Evolutionary conservation across 176 grass and related monocot species (phyloP), one percentile per base, ranked within the genome.

Genomic region (Carex parvula): DNA sequence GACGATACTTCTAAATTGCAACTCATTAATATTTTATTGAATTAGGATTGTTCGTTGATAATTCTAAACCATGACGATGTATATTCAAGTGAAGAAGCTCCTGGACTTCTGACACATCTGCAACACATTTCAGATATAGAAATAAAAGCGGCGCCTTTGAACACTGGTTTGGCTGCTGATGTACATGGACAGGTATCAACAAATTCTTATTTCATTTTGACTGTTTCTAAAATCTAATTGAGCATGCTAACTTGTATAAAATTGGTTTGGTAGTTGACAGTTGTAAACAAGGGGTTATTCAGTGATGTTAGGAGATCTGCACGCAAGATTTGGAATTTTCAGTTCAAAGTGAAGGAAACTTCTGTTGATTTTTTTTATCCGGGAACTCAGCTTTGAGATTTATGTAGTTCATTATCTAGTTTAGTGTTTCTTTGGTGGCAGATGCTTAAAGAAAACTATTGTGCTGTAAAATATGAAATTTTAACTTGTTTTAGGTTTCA

Each of bases 311-410:
- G 86, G 63, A 66, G 26, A 50, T 84, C 87, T 44, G 65, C 9
- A 9, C 81, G 61, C 53, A 99, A 87, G 73, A 84, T 94, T 85
- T 89, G 90, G 83, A 99, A 83, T 69, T 95, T 99, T 88, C 93
- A 94, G 75, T 99, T 89, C 60, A 95, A 92, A 85, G 87, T 91
- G 56, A 94, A 93, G 87, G 96, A 95, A 84, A 95, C 92, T 35
- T 83, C 89, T 6, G 67, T 85, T 0, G 93, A 94, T 7, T 93
- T 92, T 55, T 95, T 99, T 83, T 99, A 99, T 76, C 87, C 96
- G 64, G 91, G 91, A 56, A 91, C 81, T 73, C 82, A 84, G 54
- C 88, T 88, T 67, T 99, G 91, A 88, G 53, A 50, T 50, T 50
- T 50, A 50, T 12, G 46, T 50, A 50, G 65, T 69, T 69, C 10